Base-by-base conservation (phyloP, 2,329 filamentous ascomycete genomes). In the Bipolaris gigantea region DNA sequence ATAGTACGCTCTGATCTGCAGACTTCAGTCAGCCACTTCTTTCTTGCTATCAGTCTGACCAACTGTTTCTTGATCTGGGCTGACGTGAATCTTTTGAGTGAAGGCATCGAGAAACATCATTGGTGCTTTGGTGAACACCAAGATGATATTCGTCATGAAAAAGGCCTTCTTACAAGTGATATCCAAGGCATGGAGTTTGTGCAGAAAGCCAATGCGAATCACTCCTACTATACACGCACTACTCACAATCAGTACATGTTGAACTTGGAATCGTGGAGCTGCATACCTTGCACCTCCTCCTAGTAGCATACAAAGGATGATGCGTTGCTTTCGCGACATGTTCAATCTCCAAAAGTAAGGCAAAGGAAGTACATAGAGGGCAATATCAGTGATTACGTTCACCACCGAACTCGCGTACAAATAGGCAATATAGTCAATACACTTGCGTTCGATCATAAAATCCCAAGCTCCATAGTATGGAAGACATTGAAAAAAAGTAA, bases 241-340 rank as follows among this genome's bases (percentile, higher is more conserved):
- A 33, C 21, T 15, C 5, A 18, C 32, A 1, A 13, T 57, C 13
- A 55, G 45, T n/a, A 27, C n/a, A 32, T 6, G 21, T 43, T 16
- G 44, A 19, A n/a, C 39, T 6, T 3, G 13, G 10, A 11, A 16
- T 10, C 9, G 30, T 19, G 16, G 38, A 18, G 7, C 15, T 18
- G 62, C 65, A 48, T 56, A 68, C 67, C 61, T 65, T 36, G 53
- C 58, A 19, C 68, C 67, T 50, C 62, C 65, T 6, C 48, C 60
- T 10, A 71, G 62, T 1, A 71, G 60, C 13, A 70, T 16, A 47
- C 65, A 70, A 7, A 71, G 60, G 3, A 67, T 63, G 27, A 67
- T 40, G 15, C 65, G 59, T 40, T 71, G 67, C 44, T 63, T 69
- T n/a, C 48, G 34, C 4, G 68, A 63, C 62, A 71, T 57, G 1